phyloP scores from a whole-genome alignment of 345 rosid species.

The Syzygium grande region DNA sequence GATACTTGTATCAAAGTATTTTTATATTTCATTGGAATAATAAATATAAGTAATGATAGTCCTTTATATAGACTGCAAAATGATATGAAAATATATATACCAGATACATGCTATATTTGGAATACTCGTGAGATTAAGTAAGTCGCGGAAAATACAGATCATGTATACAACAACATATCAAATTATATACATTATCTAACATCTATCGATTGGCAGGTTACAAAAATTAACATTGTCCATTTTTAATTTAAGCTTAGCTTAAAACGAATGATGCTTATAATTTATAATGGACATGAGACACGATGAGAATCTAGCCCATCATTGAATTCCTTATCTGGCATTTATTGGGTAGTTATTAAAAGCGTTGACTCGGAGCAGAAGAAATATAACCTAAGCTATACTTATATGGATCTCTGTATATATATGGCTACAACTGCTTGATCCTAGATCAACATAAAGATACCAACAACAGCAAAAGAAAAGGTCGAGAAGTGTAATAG shows the following conservation, averaged over 20 bases:
- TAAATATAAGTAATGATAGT: not conserved
- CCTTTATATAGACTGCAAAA: not conserved
- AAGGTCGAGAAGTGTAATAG: not conserved
- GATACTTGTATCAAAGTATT: not conserved
- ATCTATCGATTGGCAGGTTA: not conserved
- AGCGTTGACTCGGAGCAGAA: not conserved
- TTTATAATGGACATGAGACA: not conserved
- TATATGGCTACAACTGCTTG: not conserved
- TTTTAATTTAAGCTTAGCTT: not conserved
- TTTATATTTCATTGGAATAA: not conserved
- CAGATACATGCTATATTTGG: not conserved
- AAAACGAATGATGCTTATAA: not conserved
- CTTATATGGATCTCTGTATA: not conserved
- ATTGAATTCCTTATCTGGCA: not conserved
- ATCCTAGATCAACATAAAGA: not conserved
- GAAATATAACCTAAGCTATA: not conserved
- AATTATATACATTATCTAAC: not conserved
- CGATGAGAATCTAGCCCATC: not conserved
- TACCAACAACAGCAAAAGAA: not conserved
- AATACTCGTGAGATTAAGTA: not conserved
- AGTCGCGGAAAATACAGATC: not conserved
- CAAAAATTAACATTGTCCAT: not conserved
- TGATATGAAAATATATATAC: not conserved
- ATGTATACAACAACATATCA: not conserved
- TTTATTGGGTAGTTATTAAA: not conserved